Conservation (phyloP, 2,329 filamentous ascomycete genomes). For the Claviceps sp. region DNA sequence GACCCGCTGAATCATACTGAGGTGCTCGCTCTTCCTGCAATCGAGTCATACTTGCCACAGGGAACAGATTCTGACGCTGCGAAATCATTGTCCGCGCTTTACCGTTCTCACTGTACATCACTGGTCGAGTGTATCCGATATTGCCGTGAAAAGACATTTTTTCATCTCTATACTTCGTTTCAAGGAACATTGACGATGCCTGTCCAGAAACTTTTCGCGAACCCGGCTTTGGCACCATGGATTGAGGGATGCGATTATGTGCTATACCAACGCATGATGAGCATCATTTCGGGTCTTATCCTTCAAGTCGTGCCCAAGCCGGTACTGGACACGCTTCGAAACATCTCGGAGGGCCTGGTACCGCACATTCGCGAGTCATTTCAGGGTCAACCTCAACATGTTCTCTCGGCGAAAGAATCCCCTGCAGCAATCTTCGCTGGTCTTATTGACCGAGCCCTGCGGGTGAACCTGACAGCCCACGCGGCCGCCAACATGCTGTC, state of each 20-base stretch:
- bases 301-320: slow-evolving; percentile 82
- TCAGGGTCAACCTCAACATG: slow-evolving; percentile 70
- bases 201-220: slow-evolving; percentile 80
- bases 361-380: slow-evolving; percentile 75
- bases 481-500: slow-evolving; percentile 88
- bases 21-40: slow-evolving; percentile 68
- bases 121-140: slow-evolving; percentile 91
- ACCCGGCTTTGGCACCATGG: slow-evolving; percentile 75
- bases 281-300: slow-evolving; percentile 76
- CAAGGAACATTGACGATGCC: slow-evolving; percentile 94
- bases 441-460: slow-evolving; percentile 71
- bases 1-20: slow-evolving; percentile 45
- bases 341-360: slow-evolving; percentile 71
- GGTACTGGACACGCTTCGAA: slow-evolving; percentile 75
- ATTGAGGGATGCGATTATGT: slow-evolving; percentile 92
- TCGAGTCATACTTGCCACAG: slow-evolving; percentile 64
- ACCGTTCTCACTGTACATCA: slow-evolving; percentile 89
- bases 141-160: slow-evolving; percentile 94
- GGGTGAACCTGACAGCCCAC: slow-evolving; percentile 88
- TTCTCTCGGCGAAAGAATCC: slow-evolving; percentile 73
- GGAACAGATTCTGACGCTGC: slow-evolving; percentile 81
- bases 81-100: slow-evolving; percentile 73
- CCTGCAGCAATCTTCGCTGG: slow-evolving; percentile 82
- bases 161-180: slow-evolving; percentile 87
- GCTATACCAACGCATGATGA: slow-evolving; percentile 94